Evolutionary conservation across 2,329 filamentous ascomycete species (phyloP).

Genomic region (Fusarium irregulare): DNA sequence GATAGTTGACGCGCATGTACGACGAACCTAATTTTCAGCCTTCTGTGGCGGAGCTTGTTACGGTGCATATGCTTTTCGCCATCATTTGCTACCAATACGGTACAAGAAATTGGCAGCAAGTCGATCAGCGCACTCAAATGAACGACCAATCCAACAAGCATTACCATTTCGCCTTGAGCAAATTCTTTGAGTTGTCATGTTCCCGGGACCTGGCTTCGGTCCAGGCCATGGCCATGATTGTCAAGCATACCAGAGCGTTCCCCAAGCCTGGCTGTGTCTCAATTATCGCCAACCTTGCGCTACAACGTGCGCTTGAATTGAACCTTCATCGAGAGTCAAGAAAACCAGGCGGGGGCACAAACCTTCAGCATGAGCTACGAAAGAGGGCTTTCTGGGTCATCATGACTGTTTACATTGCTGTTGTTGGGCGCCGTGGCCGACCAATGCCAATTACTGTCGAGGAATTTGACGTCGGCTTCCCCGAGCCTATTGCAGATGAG

Average conservation of each 20-base stretch:
- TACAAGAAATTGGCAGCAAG: constrained; percentile 71
- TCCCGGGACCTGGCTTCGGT: constrained; percentile 73
- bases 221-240: constrained; percentile 79
- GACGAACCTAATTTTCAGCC: constrained; percentile 74
- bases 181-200: constrained; percentile 72
- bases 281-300: constrained; percentile 72
- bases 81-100: constrained; percentile 82
- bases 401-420: constrained; percentile 72
- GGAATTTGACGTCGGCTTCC: constrained; percentile 83
- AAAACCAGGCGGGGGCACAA: constrained; percentile 57
- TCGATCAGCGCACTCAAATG: constrained; percentile 64
- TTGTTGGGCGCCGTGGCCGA: constrained; percentile 79
- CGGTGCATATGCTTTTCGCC: constrained; percentile 82
- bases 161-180: constrained; percentile 79
- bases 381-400: constrained; percentile 84
- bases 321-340: constrained; percentile 79
- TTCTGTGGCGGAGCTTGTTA: constrained; percentile 72
- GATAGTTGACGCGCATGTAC: constrained; percentile 72
- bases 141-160: constrained; percentile 78
- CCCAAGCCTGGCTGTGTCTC: constrained; percentile 82
- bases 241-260: constrained; percentile 78
- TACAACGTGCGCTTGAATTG: constrained; percentile 78
- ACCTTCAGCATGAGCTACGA: constrained; percentile 78
- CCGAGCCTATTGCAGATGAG: constrained; percentile 77
- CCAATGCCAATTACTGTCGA: constrained; percentile 80